Base-by-base conservation (phyloP, 768 basidiomycete species). In the Auriscalpium orientale region DNA sequence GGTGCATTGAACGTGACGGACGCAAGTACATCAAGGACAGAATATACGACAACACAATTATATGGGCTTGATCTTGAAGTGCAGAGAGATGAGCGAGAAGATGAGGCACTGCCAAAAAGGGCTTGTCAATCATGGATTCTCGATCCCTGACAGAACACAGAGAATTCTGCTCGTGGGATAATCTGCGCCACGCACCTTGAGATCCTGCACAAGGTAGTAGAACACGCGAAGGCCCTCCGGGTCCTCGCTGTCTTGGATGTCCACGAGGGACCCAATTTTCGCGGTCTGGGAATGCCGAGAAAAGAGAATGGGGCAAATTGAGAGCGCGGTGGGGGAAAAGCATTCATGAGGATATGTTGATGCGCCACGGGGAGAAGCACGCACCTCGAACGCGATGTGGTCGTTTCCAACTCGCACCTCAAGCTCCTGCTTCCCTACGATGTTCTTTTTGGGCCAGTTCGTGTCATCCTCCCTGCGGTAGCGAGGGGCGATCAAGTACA, bases 61-160 rank as follows among this genome's bases (percentile, higher is more conserved):
- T 64, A 93, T 98, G 15, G 97, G 97, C 79, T 99, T 98, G 80
- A 99, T 98, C 77, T 98, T 98, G 87, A 99, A 98, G 78, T 99
- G 95, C 38, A 99, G 82, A 3, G 93, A 92, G 69, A 99, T 98
- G 59, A 99, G 81, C 9, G 97, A 98, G 72, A 98, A 97, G 63
- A 99, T 95, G 58, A 98, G 81, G 73, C 95, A 98, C 95, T 99
- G 65, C 7, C 34, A 22, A 16, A 34, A 51, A 60, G 51, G 34
- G 2, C 48, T 21, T 7, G 12, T 50, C 34, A 58, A 44, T 1
- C 38, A 34, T n/a, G 28, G 28, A 28, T 28, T 28, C 28, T 28
- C 28, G 28, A 4, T 7, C 28, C 28, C 22, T 28, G 28, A 28
- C 28, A 28, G 28, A 28, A 28, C 7, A 28, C 3, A 36, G 35